phyloP scores from a whole-genome alignment of 805 yeast genomes.

The Wickerhamia fluorescens region DNA sequence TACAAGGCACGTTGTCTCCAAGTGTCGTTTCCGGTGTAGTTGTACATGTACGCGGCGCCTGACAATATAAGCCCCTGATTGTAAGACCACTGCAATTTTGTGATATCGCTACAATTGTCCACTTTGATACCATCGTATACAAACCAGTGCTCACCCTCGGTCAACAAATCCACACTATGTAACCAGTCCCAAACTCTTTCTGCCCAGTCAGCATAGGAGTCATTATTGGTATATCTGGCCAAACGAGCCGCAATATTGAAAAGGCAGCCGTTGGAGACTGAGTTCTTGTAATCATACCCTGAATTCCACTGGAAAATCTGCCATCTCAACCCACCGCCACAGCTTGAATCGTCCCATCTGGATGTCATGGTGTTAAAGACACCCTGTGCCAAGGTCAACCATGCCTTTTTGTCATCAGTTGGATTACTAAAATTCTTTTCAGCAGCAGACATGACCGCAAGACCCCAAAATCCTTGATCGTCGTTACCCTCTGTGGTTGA shows the following conservation, averaged over 20 bases:
- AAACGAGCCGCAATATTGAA: conserved; percentile 40
- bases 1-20: conserved; percentile 62
- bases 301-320: conserved; percentile 44
- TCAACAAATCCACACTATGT: conserved; percentile 35
- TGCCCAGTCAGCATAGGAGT: conserved; percentile 34
- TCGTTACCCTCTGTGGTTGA: conserved; percentile 94
- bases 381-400: conserved; percentile 38
- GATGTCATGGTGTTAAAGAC: conserved; percentile 40
- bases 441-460: conserved; percentile 87
- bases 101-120: conserved; percentile 55
- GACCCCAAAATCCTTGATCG: conserved; percentile 97
- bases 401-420: conserved; percentile 22
- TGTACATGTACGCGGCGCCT: conserved; percentile 78
- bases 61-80: conserved; percentile 74
- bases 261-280: conserved; percentile 38
- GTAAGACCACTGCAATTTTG: conserved; percentile 73
- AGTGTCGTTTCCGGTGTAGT: conserved; percentile 53
- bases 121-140: conserved; percentile 74
- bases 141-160: conserved; percentile 31
- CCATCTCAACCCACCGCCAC: conserved; percentile 42
- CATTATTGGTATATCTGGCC: conserved; percentile 35
- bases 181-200: conserved; percentile 41
- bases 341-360: conserved; percentile 33
- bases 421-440: conserved; percentile 75
- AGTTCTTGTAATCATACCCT: conserved; percentile 40